phyloP scores from a whole-genome alignment of 768 basidiomycete genomes.

The Lactifluus rugatus region DNA sequence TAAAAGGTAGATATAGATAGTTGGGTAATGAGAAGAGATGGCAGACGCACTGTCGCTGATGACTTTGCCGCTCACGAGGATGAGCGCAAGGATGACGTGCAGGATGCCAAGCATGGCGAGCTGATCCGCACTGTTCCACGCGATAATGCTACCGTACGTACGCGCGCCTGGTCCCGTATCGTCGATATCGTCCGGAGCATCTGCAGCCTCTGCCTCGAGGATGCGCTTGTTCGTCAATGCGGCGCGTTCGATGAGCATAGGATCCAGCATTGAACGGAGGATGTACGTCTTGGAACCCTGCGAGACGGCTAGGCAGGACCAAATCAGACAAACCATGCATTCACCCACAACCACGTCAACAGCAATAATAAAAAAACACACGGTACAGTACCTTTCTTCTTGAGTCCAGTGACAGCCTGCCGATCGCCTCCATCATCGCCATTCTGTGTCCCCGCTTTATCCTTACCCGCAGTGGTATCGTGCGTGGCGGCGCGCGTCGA shows the following conservation, averaged over 20 bases:
- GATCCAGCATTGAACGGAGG: slow-evolving; percentile 63
- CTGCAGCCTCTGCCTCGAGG: slow-evolving; percentile 37
- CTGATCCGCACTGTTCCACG: slow-evolving; percentile 62
- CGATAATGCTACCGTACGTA: slow-evolving; percentile 58
- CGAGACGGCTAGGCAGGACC: slow-evolving; percentile 34
- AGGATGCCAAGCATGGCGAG: slow-evolving; percentile 63
- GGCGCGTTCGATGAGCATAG: slow-evolving; percentile 51
- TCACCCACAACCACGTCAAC: too few species aligned
- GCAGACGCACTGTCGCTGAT: slow-evolving; percentile 59
- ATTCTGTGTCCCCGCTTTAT: slow-evolving; percentile 26
- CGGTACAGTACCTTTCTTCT: slow-evolving; percentile 50
- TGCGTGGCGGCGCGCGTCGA: slow-evolving; percentile 50
- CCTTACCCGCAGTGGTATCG: slow-evolving; percentile 31
- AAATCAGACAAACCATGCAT: neutral
- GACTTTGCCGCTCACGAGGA: slow-evolving; percentile 71
- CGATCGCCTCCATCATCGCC: slow-evolving; percentile 8
- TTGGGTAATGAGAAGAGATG: too few species aligned
- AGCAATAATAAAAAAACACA: neutral
- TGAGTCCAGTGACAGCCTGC: slow-evolving; percentile 36
- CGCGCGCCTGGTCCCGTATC: slow-evolving; percentile 38
- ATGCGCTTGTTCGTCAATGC: slow-evolving; percentile 37
- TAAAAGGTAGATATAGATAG: neutral
- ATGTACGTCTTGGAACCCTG: slow-evolving; percentile 73
- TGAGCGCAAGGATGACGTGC: slow-evolving; percentile 71
- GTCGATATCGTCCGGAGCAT: slow-evolving; percentile 42